Percentiles rank a stretch among this genome's conserved stretches.
Conservation (phyloP, 2,329 filamentous ascomycete genomes). For the Alternaria alternata region DNA sequence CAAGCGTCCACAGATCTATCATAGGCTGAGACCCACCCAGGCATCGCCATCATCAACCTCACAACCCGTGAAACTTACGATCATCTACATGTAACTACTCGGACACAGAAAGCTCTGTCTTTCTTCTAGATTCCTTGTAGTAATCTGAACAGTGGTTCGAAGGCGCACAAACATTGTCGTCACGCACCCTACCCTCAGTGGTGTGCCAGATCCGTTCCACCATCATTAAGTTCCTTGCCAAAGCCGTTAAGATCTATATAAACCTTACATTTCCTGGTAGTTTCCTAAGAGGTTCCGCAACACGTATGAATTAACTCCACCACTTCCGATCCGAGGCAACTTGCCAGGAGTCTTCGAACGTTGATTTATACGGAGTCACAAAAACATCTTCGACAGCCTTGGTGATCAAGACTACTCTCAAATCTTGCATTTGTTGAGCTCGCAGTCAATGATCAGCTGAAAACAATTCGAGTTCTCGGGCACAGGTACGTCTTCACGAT, state of each 20-base stretch:
- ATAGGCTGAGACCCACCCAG: background rate
- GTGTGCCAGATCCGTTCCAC: background rate
- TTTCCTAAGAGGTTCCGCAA: background rate
- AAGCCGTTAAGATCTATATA: too few relatives aligned
- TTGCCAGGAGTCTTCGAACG: background rate
- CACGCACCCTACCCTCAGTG: background rate
- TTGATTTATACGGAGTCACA: background rate
- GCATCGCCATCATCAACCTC: background rate
- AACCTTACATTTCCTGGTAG: background rate
- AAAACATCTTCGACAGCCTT: background rate
- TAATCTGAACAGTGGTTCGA: background rate
- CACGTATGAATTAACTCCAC: background rate
- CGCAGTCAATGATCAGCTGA: background rate
- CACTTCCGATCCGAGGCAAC: background rate
- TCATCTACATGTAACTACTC: background rate
- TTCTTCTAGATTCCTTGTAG: background rate
- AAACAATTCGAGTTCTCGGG: background rate
- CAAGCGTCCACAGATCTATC: background rate
- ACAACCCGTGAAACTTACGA: background rate
- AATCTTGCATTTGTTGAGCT: background rate
- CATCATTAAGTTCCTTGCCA: background rate
- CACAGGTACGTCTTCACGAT: background rate
- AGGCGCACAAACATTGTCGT: background rate
- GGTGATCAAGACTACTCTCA: background rate
- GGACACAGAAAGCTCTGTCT: background rate